Evolutionary conservation across 306 rosid genomes (phyloP).

Genomic region (Inga oerstediana): DNA sequence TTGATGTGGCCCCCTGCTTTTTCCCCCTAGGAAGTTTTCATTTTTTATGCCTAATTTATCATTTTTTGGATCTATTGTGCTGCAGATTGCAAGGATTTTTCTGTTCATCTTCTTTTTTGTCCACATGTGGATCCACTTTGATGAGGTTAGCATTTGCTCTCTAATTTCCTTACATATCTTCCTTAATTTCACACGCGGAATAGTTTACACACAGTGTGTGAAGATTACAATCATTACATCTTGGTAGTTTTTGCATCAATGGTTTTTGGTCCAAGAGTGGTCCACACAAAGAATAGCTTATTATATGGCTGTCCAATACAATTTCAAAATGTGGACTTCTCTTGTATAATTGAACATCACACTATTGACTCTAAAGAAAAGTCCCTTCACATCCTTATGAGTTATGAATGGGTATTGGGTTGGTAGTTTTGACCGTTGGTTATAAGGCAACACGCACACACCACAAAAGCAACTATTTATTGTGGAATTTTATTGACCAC

Average conservation of each 20-base stretch:
- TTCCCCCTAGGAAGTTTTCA: not conserved
- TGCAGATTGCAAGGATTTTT: constrained; percentile 69
- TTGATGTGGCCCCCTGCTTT: not conserved
- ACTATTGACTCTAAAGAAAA: not conserved
- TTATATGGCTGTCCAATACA: not conserved
- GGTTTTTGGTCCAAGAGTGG: not conserved
- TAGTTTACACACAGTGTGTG: not conserved
- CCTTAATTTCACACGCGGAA: not conserved
- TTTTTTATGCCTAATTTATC: not conserved
- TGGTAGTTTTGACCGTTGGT: not conserved
- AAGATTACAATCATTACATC: not conserved
- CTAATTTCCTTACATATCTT: not conserved
- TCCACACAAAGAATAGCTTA: not conserved
- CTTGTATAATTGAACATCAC: not conserved
- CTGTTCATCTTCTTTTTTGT: constrained; percentile 61
- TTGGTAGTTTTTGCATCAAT: not conserved
- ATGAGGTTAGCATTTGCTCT: constrained; percentile 57
- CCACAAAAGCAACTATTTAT: not conserved
- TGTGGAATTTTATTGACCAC: not conserved
- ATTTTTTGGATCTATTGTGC: not conserved
- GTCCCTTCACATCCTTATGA: not conserved
- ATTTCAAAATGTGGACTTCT: not conserved
- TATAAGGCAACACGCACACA: not conserved
- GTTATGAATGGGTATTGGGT: not conserved
- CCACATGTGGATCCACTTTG: constrained; percentile 59